Evolutionary conservation across 2,329 filamentous ascomycete species (phyloP).

Genomic region (Exophiala sp.): DNA sequence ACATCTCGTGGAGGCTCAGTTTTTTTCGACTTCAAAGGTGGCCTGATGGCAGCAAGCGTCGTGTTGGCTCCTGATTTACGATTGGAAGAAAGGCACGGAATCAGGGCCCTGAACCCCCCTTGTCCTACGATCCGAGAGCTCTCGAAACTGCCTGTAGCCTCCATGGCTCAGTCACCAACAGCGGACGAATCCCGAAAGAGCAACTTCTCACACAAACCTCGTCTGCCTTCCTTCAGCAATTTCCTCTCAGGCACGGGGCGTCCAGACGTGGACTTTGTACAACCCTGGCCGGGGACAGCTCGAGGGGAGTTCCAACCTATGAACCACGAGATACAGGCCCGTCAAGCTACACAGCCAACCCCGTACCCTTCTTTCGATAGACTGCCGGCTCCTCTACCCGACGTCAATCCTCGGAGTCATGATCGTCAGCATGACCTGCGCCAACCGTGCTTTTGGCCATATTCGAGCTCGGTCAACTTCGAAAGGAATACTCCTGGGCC

Average conservation of each 20-base stretch:
- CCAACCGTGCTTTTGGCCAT: slow-evolving; percentile 8
- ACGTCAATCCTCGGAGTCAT: not conserved
- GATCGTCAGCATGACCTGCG: slow-evolving; percentile 1
- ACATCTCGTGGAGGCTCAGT: not conserved
- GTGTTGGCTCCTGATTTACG: slow-evolving; percentile 14
- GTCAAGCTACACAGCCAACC: slow-evolving; percentile 4
- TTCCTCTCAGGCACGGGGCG: slow-evolving; percentile 20
- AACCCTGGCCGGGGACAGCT: slow-evolving; percentile 1
- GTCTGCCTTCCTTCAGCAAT: slow-evolving; percentile 25
- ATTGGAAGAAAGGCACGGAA: slow-evolving; percentile 16
- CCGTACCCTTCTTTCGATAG: slow-evolving; percentile 5
- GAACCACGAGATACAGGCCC: slow-evolving; percentile 8
- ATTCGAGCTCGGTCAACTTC: not conserved
- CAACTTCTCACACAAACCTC: slow-evolving; percentile 11
- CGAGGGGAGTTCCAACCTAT: slow-evolving; percentile 4
- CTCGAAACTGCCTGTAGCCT: slow-evolving; percentile 4
- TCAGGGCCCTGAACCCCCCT: not conserved
- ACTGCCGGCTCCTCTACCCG: slow-evolving; percentile 2
- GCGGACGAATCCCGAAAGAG: slow-evolving; percentile 3
- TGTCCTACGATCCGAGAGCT: slow-evolving; percentile 11
- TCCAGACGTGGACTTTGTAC: slow-evolving; percentile 10
- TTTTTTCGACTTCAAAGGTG: not conserved
- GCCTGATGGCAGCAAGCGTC: slow-evolving; percentile 18
- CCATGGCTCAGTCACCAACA: slow-evolving; percentile 16
- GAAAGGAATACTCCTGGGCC: slow-evolving; percentile 3